Evolutionary conservation across 1,284 basidiomycete genomes (phyloP).

Genomic region (Fistulinella cinereoalba): DNA sequence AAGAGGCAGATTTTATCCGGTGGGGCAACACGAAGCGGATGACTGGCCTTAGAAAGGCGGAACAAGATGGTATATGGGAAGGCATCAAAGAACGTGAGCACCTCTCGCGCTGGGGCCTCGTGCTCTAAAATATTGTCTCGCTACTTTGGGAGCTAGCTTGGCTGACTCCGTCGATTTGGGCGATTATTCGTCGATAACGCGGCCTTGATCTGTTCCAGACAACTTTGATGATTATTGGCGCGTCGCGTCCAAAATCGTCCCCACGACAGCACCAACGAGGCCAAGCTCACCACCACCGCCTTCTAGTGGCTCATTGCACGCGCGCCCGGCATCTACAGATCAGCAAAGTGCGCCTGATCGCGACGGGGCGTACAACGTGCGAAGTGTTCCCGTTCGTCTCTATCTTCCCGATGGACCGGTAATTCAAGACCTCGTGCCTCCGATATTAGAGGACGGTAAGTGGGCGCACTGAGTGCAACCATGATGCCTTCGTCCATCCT

Average conservation of each 20-base stretch:
- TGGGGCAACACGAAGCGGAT: slow-evolving; percentile 94
- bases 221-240: slow-evolving; percentile 95
- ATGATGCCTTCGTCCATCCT: slow-evolving; percentile 3
- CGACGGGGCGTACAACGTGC: slow-evolving; percentile 79
- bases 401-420: slow-evolving; percentile 92
- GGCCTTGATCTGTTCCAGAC: slow-evolving; percentile 47
- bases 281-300: slow-evolving; percentile 52
- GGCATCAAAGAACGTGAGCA: slow-evolving; percentile 83
- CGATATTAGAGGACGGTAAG: slow-evolving; percentile 67
- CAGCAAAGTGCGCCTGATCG: slow-evolving; percentile 53
- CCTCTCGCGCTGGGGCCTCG: slow-evolving; percentile 12
- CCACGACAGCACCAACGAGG: slow-evolving; percentile 55
- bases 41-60: slow-evolving; percentile 81
- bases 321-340: slow-evolving; percentile 69
- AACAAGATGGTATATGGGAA: slow-evolving; percentile 94
- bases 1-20: slow-evolving; percentile 92
- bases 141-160: slow-evolving; percentile 12
- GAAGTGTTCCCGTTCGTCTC: slow-evolving; percentile 84
- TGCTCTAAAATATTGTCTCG: slow-evolving; percentile 19
- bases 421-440: slow-evolving; percentile 84
- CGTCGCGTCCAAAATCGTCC: slow-evolving; percentile 83
- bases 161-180: slow-evolving; percentile 19
- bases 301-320: slow-evolving; percentile 54
- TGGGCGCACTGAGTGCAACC: neutral
- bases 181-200: slow-evolving; percentile 13